Evolutionary conservation across 2,329 filamentous ascomycete genomes (phyloP).

Genomic region (Cordyceps farinosa): DNA sequence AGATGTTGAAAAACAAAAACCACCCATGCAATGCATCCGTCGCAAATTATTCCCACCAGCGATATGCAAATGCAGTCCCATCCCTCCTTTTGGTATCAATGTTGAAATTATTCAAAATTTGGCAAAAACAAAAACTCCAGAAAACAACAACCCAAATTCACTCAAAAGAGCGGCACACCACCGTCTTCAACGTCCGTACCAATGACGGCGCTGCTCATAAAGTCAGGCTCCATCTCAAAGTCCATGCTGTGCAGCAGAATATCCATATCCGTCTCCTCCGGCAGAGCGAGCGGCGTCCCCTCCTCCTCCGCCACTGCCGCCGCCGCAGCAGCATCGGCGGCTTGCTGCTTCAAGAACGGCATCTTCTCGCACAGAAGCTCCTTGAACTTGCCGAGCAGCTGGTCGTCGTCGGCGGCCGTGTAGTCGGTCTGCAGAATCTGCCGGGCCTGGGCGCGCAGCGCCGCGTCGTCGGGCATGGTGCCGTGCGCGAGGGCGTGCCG

Average conservation of each 20-base stretch:
- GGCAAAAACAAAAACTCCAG: not conserved
- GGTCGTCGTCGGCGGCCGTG: slow-evolving; percentile 53
- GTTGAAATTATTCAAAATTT: not conserved
- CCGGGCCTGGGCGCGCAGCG: slow-evolving; percentile 44
- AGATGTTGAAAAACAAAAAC: not conserved
- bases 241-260: slow-evolving; percentile 42
- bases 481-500: slow-evolving; percentile 36
- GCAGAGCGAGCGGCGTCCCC: not conserved
- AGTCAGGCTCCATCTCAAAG: slow-evolving; percentile 36
- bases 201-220: slow-evolving; percentile 11
- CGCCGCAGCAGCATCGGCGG: not conserved
- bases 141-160: not conserved
- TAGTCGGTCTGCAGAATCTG: slow-evolving; percentile 43
- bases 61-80: not conserved
- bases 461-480: slow-evolving; percentile 46
- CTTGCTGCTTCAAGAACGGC: slow-evolving; percentile 14
- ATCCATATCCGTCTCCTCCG: slow-evolving; percentile 31
- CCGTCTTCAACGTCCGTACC: slow-evolving; percentile 2
- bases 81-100: slow-evolving; percentile 16
- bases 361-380: slow-evolving; percentile 36
- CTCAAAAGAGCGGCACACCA: slow-evolving; percentile 1
- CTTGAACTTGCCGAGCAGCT: slow-evolving; percentile 53
- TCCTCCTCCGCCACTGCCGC: slow-evolving; percentile 23
- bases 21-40: not conserved
- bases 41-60: not conserved